Evolutionary conservation across 2,329 filamentous ascomycete species (phyloP), one percentile per base, ranked within the genome.

Genomic region (Aspergillus felis): DNA sequence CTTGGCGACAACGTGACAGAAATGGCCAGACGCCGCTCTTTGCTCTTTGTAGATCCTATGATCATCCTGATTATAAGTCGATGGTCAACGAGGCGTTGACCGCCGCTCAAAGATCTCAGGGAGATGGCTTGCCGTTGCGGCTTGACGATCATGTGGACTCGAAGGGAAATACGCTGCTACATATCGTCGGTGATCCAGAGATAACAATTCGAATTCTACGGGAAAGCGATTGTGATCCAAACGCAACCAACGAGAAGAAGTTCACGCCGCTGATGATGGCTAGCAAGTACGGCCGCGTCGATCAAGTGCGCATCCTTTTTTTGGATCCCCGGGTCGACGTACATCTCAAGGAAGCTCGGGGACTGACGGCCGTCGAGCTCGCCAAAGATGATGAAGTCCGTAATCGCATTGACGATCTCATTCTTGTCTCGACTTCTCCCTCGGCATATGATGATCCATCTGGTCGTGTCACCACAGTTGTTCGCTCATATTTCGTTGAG

Each of bases 21-120:
- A 97, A 97, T 69, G 94, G 94, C 0, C 94, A 97, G 74, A 99
- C 95, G n/a, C 95, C 94, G 1, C 78, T 99, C 8, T 97, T 99
- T 72, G 94, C 94, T 1, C 81, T 97, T 1, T 97, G 92, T 72
- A 86, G 94, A 65, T 97, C 92, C 0, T 99, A 99, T 69, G 94
- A 99, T 69, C 92, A 99, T 72, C 82, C 87, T 1, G 83, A 92
- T 64, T 99, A 99, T 74, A 84, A 85, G 54, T 79, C 82, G 50
- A 97, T 99, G 94, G 90, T 99, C 0, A 87, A 90, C 63, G 84
- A 87, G 58, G 94, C 90, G 4, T 79, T 99, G 41, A 81, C 85
- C 32, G 85, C 89, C 48, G 92, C 94, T 2, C 87, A 87, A 54
- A 75, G 79, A 55, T 83, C 87, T 3, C 94, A 99, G 74, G 83